These are phyloP conservation scores for Pueraria montana DNA, from an alignment of 306 rosid species.

Conservation along the genomic window DNA sequence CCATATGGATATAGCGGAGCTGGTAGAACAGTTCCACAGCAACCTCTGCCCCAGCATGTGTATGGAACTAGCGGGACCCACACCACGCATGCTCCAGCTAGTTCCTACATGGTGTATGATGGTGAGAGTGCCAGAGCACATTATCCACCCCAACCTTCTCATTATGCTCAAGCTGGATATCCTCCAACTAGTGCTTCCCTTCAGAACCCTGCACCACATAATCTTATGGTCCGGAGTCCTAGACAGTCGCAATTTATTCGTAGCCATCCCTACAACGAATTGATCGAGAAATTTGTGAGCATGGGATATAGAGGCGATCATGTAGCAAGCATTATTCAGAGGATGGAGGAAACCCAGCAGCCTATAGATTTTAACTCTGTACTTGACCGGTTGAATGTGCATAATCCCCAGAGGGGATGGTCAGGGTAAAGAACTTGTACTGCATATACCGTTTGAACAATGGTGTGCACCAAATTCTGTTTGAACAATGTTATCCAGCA, in stretches of 20 bases:
- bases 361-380: conserved; percentile 78
- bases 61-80: conserved; percentile 64
- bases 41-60: conserved; percentile 68
- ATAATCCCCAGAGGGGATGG: conserved; percentile 76
- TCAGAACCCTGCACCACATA: conserved; percentile 61
- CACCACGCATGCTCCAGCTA: conserved; percentile 64
- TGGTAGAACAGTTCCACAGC: conserved; percentile 74
- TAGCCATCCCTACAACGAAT: conserved; percentile 72
- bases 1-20: conserved; percentile 71
- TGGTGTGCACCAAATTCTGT: conserved; percentile 1
- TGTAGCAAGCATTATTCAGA: conserved; percentile 76
- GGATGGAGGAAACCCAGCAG: conserved; percentile 91
- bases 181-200: conserved; percentile 71
- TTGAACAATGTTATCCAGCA: conserved; percentile 27
- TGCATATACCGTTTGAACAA: conserved; percentile 36
- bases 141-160: conserved; percentile 68
- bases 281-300: conserved; percentile 73
- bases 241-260: conserved; percentile 62
- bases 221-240: conserved; percentile 59
- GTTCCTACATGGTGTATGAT: conserved; percentile 71
- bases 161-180: conserved; percentile 70
- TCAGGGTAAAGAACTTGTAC: conserved; percentile 55
- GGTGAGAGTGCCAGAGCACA: conserved; percentile 73
- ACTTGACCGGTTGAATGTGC: conserved; percentile 77
- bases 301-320: conserved; percentile 91